Evolutionary conservation across 164 flowering plant genomes (phyloP), one percentile per base, ranked within the genome.

Genomic region (Magnolia kwangsiensis): DNA sequence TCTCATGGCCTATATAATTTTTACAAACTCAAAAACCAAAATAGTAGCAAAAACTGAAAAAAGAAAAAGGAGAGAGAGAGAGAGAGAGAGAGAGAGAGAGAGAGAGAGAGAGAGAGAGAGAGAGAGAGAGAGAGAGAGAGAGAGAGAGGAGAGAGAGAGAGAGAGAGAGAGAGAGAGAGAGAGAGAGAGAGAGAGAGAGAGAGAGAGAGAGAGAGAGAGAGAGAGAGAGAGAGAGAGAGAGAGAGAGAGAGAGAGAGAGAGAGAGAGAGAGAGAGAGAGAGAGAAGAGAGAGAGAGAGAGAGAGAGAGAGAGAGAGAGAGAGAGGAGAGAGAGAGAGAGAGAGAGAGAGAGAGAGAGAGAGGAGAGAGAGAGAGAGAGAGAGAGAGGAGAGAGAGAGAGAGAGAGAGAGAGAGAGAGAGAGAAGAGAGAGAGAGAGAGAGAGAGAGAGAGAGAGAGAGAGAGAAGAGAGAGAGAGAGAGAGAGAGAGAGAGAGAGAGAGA

Each of bases 401-500:
- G 61, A 2, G 61, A 58, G 61, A 11, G 61, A 58, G 61, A 11
- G 61, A 58, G 61, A 58, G 61, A 11, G 68, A 37, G 24, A 8
- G 68, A 24, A 10, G n/a, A 20, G 68, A 65, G 68, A 65, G 68
- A 65, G 68, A 23, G 31, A 63, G 66, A 19, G 67, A 63, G 61
- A 2, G 61, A 58, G 61, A 11, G 61, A 58, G 61, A 11, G 61
- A 58, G 61, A 58, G 61, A 11, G 68, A 37, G 24, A 8, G 68
- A 10, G n/a, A 20, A 65, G 68, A 65, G 68, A 65, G 68, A 23
- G 31, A 63, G 24, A 8, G 68, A 10, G n/a, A 20, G 68, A 65
- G 68, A 65, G 68, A 65, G 68, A 23, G 31, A 63, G 66, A 19
- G 67, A 63, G 61, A 2, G 61, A 58, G 61, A 11, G 61, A 58